These are phyloP conservation scores for Tirmania nivea DNA, from an alignment of 495 filamentous ascomycete genomes.

Conservation along the genomic window DNA sequence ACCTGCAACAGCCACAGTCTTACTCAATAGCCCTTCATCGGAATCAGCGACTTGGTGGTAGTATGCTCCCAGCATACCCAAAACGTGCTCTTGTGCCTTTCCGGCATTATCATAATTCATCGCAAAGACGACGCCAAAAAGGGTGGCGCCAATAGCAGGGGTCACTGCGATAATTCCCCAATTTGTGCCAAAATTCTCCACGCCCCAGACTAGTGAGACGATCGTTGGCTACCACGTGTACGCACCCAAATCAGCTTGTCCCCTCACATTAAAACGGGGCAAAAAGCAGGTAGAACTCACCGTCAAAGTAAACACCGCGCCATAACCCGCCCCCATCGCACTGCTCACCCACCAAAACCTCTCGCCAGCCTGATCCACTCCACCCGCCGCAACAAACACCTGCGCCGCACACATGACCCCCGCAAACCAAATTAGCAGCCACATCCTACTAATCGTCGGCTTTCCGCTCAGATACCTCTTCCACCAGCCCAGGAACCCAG, in stretches of 20 bases:
- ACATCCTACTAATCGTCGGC: slow-evolving; percentile 49
- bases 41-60: background rate
- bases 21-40: background rate
- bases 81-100: slow-evolving; percentile 10
- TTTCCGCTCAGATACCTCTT: slow-evolving; percentile 9
- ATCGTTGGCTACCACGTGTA: slow-evolving; percentile 44
- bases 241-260: background rate
- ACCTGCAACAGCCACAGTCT: slow-evolving; percentile 4
- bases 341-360: slow-evolving; percentile 65
- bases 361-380: slow-evolving; percentile 39
- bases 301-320: slow-evolving; percentile 66
- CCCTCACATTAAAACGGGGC: no score
- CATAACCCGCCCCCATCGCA: slow-evolving; percentile 73
- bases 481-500: slow-evolving; percentile 1
- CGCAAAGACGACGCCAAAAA: slow-evolving; percentile 72
- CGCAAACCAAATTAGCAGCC: slow-evolving; percentile 55
- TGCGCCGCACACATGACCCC: slow-evolving; percentile 57
- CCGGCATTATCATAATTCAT: slow-evolving; percentile 51
- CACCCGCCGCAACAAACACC: slow-evolving; percentile 47
- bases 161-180: slow-evolving; percentile 89
- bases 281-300: background rate
- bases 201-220: slow-evolving; percentile 85
- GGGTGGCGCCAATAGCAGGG: slow-evolving; percentile 60
- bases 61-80: background rate
- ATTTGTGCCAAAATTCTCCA: slow-evolving; percentile 95